These are phyloP conservation scores for Phialophora macrospora DNA, from an alignment of 2,329 filamentous ascomycete genomes.

Conservation along the genomic window DNA sequence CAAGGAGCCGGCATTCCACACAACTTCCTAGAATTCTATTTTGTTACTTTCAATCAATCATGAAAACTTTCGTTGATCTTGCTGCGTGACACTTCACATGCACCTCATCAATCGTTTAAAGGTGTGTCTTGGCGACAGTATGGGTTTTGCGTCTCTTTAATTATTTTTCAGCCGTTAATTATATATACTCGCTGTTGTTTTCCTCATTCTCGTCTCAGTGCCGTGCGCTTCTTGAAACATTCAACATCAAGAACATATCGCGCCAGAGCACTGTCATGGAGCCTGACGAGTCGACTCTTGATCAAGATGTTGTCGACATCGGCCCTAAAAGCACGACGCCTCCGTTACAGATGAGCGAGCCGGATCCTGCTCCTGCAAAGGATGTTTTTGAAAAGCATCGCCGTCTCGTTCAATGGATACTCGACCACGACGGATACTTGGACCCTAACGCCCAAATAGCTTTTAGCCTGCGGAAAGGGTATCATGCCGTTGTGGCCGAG, in stretches of 20 bases:
- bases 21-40: not conserved
- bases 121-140: not conserved
- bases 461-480: constrained; percentile 36
- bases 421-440: constrained; percentile 35
- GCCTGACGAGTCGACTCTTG: constrained; percentile 23
- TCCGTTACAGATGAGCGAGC: constrained; percentile 25
- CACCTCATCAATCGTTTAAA: not conserved
- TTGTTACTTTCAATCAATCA: not conserved
- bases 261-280: constrained; percentile 18
- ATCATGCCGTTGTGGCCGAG: constrained; percentile 35
- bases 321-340: constrained; percentile 20
- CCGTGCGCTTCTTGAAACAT: not conserved
- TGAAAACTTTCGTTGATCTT: not conserved
- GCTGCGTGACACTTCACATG: not conserved
- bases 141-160: not conserved
- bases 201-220: not conserved
- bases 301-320: constrained; percentile 11
- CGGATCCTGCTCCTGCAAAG: not conserved
- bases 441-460: constrained; percentile 33
- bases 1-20: not conserved
- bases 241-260: not conserved
- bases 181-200: not conserved
- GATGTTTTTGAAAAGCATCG: constrained; percentile 34
- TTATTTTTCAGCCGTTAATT: not conserved
- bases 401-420: constrained; percentile 36